Conservation (phyloP, 1,284 basidiomycete species). For the Boletus subluridellus region DNA sequence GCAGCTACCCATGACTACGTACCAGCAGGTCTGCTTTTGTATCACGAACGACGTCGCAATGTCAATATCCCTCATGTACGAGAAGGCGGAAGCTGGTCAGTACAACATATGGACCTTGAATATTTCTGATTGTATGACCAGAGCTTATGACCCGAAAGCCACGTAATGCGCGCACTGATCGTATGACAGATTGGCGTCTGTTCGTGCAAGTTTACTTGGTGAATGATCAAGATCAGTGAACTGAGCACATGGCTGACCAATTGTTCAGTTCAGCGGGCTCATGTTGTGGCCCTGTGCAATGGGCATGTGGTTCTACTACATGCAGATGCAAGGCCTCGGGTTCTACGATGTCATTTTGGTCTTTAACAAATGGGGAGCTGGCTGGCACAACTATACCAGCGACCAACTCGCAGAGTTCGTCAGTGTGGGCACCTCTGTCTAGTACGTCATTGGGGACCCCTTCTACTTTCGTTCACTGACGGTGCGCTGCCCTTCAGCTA, state of each 20-base stretch:
- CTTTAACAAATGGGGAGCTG: conserved; percentile 38
- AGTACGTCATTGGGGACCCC: conserved; percentile 34
- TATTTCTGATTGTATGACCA: conserved; percentile 5
- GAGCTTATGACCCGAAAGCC: conserved; percentile 59
- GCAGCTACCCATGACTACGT: conserved; percentile 41
- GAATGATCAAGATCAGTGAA: neutral
- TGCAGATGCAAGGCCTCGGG: conserved; percentile 33
- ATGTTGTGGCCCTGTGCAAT: conserved; percentile 47
- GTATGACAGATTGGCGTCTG: conserved; percentile 41
- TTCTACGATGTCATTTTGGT: conserved; percentile 42
- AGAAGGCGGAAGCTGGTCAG: conserved; percentile 36
- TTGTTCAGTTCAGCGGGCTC: conserved; percentile 40
- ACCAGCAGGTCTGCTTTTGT: conserved; percentile 41
- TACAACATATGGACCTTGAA: neutral
- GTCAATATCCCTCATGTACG: conserved; percentile 39
- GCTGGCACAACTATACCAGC: conserved; percentile 31
- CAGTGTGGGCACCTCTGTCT: conserved; percentile 39
- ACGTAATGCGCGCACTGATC: conserved; percentile 57
- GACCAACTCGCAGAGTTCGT: conserved; percentile 34
- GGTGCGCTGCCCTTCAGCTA: conserved; percentile 31
- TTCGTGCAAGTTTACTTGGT: conserved; percentile 34
- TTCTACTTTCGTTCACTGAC: conserved; percentile 15
- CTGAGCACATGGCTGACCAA: neutral
- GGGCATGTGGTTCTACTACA: conserved; percentile 42
- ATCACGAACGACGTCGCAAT: conserved; percentile 38